Evolutionary conservation across 2,329 filamentous ascomycete genomes (phyloP).

Genomic region (Tolypocladium inflatum): DNA sequence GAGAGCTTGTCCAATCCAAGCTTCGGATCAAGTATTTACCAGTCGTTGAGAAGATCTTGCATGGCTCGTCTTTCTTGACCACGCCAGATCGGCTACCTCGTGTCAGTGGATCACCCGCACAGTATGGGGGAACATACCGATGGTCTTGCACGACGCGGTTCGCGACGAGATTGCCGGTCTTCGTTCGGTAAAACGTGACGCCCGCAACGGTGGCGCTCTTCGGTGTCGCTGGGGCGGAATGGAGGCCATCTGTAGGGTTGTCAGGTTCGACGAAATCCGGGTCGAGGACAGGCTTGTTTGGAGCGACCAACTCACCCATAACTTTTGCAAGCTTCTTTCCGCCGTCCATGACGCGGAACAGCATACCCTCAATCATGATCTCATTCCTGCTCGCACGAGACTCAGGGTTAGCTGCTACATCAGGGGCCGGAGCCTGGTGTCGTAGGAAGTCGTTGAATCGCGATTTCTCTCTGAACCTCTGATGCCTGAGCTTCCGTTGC

Average conservation of each 20-base stretch:
- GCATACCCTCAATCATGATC: slow-evolving; percentile 60
- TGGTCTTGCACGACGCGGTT: slow-evolving; percentile 66
- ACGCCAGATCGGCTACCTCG: slow-evolving; percentile 35
- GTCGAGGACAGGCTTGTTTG: neutral
- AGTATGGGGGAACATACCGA: slow-evolving; percentile 46
- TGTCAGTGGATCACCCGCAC: slow-evolving; percentile 26
- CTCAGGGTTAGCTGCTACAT: slow-evolving; percentile 14
- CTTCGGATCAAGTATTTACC: slow-evolving; percentile 47
- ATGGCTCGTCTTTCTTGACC: slow-evolving; percentile 61
- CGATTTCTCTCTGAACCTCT: slow-evolving; percentile 48
- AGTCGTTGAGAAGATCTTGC: slow-evolving; percentile 61
- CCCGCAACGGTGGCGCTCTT: slow-evolving; percentile 65
- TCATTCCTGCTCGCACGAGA: slow-evolving; percentile 38
- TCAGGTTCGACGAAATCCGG: neutral
- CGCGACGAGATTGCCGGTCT: slow-evolving; percentile 77
- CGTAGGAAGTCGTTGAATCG: slow-evolving; percentile 35
- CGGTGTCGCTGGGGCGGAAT: slow-evolving; percentile 58
- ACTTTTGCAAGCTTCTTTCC: slow-evolving; percentile 75
- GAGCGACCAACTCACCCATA: slow-evolving; percentile 42
- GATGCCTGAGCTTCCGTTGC: slow-evolving; percentile 43
- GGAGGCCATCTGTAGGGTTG: slow-evolving; percentile 40
- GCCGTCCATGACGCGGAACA: slow-evolving; percentile 63
- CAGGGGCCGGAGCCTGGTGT: slow-evolving; percentile 12
- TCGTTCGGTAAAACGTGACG: slow-evolving; percentile 76
- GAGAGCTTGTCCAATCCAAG: slow-evolving; percentile 12